These are phyloP conservation scores for Ascochyta clinopodiicola DNA, from an alignment of 2,329 filamentous ascomycete species.

Conservation along the genomic window DNA sequence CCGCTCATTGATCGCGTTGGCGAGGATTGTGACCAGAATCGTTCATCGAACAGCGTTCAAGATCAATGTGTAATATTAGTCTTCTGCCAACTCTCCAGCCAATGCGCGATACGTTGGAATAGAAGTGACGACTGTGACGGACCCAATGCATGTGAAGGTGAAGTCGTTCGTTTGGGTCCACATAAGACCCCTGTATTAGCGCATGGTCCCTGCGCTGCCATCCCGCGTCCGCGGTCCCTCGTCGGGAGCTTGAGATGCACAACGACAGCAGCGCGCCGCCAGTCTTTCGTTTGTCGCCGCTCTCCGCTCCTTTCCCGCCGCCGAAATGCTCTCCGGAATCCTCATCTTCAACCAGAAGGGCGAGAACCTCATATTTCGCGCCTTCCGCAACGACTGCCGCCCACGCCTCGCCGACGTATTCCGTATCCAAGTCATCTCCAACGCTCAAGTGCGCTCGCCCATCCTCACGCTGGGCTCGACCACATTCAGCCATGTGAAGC, in stretches of 20 bases:
- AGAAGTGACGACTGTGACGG: background rate
- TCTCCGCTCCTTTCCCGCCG: constrained; percentile 2
- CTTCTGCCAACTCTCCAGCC: background rate
- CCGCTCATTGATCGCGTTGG: background rate
- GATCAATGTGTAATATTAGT: too few species aligned
- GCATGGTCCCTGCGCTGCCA: constrained; percentile 2
- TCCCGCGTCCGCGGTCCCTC: constrained; percentile 13
- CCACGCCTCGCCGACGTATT: constrained; percentile 98
- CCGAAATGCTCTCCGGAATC: constrained; percentile 88
- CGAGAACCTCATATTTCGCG: constrained; percentile 99
- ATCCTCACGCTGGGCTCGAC: constrained; percentile 97
- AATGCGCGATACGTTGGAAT: background rate
- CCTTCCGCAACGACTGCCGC: constrained; percentile 97
- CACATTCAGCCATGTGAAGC: constrained; percentile 99
- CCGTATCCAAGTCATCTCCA: constrained; percentile 98
- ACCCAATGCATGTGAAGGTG: background rate
- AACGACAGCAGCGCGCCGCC: constrained; percentile 3
- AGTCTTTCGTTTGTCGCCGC: background rate
- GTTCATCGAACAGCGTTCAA: too few species aligned
- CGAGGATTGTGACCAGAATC: background rate
- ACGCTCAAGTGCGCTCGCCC: constrained; percentile 94
- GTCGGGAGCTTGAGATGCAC: constrained; percentile 13
- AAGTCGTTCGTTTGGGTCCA: constrained; percentile 1
- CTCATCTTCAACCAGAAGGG: constrained; percentile 99
- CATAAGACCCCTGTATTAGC: constrained; percentile 12